Evolutionary conservation across 495 filamentous ascomycete genomes (phyloP), one percentile per base, ranked within the genome.

Genomic region (Hypomontagnella submonticulosa): DNA sequence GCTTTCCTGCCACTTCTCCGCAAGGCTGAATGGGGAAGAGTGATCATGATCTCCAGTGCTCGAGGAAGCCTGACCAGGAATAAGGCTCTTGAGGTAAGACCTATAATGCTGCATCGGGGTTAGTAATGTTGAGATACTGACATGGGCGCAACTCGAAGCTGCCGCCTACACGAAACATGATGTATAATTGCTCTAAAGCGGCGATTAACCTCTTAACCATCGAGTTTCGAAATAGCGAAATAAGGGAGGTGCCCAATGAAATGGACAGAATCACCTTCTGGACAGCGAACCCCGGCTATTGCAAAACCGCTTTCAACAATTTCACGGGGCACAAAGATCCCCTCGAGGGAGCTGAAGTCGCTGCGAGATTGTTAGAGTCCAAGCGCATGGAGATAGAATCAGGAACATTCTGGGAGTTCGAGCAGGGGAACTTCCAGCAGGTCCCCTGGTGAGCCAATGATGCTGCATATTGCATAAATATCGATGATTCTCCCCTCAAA

Each of bases 251-350:
- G 12, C 48, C 40, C 16, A 38, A 57, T 13, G 65, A 67, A 23
- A 53, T 54, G 50, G 55, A 66, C 55, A 44, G 56, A 11, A 67
- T 76, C 37, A 47, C 61, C 18, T 79, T 73, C 60, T 78, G 63
- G 53, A 64, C 51, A 4, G 64, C 42, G 10, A 71, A 54, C 20
- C 72, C 74, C 3, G 73, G 75, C 19, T 47, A 60, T 56, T 73
- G 70, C 12, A 79, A 76, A 60, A 80, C 77, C 10, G 77, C 67
- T 15, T 81, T 81, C 48, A 79, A 74, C 46, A 67, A 67, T 34
- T 77, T 67, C 43, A 66, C 33, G 12, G 70, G 72, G 4, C 57
- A 56, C 15, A 76, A 75, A 53, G 63, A 73, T 56, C 73, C 73
- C 1, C 36, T 70, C 16, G 72, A 69, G 44, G 73, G 74, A 23